Percentiles rank a stretch among this genome's conserved stretches.
Evolutionary conservation across 2,329 filamentous ascomycete genomes (phyloP).

Genomic region (Lachnellula hyalina): DNA sequence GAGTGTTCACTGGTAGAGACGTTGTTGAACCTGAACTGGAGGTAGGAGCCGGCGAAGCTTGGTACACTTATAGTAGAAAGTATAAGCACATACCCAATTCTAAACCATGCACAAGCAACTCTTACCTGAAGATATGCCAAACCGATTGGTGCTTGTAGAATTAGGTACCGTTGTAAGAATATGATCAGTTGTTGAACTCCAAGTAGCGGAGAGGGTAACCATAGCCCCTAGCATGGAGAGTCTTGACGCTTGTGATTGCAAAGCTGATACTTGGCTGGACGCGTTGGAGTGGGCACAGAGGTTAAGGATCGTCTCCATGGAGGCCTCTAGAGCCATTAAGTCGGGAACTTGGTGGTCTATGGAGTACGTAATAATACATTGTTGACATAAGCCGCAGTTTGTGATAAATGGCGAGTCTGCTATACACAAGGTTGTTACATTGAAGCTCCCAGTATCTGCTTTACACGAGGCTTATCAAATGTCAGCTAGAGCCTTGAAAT

Average conservation of each 20-base stretch:
- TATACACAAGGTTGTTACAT: constrained; percentile 15
- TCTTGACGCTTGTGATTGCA: constrained; percentile 20
- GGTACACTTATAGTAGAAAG: no score
- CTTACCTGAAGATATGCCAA: background rate
- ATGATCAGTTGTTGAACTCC: background rate
- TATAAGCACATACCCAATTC: no score
- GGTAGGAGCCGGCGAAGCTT: background rate
- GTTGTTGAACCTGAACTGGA: background rate
- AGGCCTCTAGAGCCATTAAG: constrained; percentile 1
- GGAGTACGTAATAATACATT: constrained; percentile 20
- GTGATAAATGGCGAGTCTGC: constrained; percentile 21
- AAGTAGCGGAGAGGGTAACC: background rate
- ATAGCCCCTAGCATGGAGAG: constrained; percentile 9
- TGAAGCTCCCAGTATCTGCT: constrained; percentile 13
- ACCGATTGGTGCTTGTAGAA: background rate
- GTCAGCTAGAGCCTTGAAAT: background rate
- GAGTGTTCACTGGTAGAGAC: background rate
- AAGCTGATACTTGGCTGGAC: constrained; percentile 9
- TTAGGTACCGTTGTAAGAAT: constrained; percentile 4
- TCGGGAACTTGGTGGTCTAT: constrained; percentile 7
- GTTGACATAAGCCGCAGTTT: constrained; percentile 23
- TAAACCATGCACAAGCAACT: background rate
- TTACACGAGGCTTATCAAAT: constrained; percentile 20
- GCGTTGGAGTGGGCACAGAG: constrained; percentile 15
- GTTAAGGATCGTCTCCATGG: constrained; percentile 12